These are phyloP conservation scores for Hypoxylon sp. DNA, from an alignment of 2,329 filamentous ascomycete genomes.

Conservation along the genomic window DNA sequence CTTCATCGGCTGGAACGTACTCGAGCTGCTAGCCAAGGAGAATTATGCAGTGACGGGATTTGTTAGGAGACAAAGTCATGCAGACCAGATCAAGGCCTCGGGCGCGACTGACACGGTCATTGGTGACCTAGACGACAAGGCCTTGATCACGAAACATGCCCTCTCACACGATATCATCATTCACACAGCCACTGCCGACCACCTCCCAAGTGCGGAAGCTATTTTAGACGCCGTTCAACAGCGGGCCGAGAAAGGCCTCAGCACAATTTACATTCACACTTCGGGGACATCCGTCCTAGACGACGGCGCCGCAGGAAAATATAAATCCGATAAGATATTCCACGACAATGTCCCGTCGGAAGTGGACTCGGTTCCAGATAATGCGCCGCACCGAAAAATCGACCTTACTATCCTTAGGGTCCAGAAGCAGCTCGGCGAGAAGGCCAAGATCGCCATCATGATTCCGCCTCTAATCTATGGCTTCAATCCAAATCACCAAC, in stretches of 20 bases:
- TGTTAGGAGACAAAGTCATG: slow-evolving; percentile 59
- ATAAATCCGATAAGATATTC: slow-evolving; percentile 59
- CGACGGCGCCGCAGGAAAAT: slow-evolving; percentile 56
- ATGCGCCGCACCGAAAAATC: slow-evolving; percentile 61
- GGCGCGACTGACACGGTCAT: slow-evolving; percentile 57
- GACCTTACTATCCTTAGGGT: slow-evolving; percentile 61
- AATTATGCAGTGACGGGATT: slow-evolving; percentile 60
- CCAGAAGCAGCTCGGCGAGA: slow-evolving; percentile 55
- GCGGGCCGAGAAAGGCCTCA: slow-evolving; percentile 56
- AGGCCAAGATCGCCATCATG: slow-evolving; percentile 64
- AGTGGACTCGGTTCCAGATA: slow-evolving; percentile 60
- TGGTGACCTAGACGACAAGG: slow-evolving; percentile 60
- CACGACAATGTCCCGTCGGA: slow-evolving; percentile 58
- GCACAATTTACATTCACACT: slow-evolving; percentile 66
- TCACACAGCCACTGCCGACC: slow-evolving; percentile 66
- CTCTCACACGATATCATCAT: slow-evolving; percentile 60
- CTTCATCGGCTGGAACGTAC: slow-evolving; percentile 64
- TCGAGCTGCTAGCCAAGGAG: slow-evolving; percentile 61
- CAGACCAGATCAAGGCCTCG: slow-evolving; percentile 55
- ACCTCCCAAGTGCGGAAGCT: slow-evolving; percentile 61
- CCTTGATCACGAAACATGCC: slow-evolving; percentile 57
- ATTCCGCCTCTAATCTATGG: slow-evolving; percentile 65
- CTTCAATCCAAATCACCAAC: slow-evolving; percentile 56
- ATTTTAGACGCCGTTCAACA: slow-evolving; percentile 61
- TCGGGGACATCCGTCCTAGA: slow-evolving; percentile 60